These are phyloP conservation scores for Amylocystis lapponica DNA, from an alignment of 768 basidiomycete species.

Conservation along the genomic window DNA sequence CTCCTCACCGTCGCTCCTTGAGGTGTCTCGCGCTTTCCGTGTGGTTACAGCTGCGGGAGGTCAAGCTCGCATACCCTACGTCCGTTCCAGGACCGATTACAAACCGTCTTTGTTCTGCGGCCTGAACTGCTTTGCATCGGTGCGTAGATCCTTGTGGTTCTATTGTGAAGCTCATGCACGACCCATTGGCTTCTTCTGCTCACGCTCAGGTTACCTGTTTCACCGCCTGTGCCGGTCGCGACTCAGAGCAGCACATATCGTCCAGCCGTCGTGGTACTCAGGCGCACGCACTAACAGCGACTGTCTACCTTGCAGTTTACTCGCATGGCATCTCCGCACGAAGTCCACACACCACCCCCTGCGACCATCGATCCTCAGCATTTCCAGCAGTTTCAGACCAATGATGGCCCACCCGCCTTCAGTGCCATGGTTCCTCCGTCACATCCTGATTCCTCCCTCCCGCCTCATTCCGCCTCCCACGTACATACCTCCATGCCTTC, in stretches of 20 bases:
- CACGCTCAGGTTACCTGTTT: slow-evolving; percentile 5
- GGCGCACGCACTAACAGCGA: background rate
- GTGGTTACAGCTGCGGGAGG: too few species aligned
- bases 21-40: too few species aligned
- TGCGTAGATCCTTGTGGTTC: too few species aligned
- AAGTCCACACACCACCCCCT: slow-evolving; percentile 12
- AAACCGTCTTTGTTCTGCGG: too few species aligned
- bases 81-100: too few species aligned
- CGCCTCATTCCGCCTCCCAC: slow-evolving; percentile 15
- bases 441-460: slow-evolving; percentile 15
- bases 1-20: too few species aligned
- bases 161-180: too few species aligned
- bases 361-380: slow-evolving; percentile 18
- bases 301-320: background rate
- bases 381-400: slow-evolving; percentile 16
- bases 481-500: slow-evolving; percentile 13
- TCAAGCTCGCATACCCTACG: too few species aligned
- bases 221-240: slow-evolving; percentile 5
- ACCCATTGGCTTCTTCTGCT: too few species aligned
- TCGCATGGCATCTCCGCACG: slow-evolving; percentile 19
- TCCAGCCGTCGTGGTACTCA: background rate
- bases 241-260: background rate
- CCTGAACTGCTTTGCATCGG: too few species aligned
- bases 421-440: slow-evolving; percentile 11
- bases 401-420: slow-evolving; percentile 13